These are phyloP conservation scores for Liriodendron chinense DNA, from an alignment of 164 flowering plant species.

Conservation along the genomic window DNA sequence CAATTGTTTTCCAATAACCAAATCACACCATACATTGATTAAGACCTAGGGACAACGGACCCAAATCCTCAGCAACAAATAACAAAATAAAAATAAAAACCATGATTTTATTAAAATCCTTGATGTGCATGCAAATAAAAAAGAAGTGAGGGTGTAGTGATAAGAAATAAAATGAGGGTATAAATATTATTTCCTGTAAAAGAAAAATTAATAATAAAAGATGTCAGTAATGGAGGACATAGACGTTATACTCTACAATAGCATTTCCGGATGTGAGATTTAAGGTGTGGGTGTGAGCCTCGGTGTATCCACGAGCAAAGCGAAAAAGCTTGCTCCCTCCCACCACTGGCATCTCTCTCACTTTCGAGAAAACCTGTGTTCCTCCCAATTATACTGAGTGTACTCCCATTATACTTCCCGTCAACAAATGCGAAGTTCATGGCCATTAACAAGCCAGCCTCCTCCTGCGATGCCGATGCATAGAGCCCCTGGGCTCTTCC, in stretches of 20 bases:
- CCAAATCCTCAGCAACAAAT: too few relatives aligned
- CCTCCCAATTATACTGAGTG: slow-evolving; percentile 14
- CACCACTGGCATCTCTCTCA: slow-evolving; percentile 18
- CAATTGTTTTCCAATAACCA: too few relatives aligned
- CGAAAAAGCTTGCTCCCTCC: slow-evolving; percentile 16
- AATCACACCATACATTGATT: too few relatives aligned
- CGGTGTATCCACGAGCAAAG: slow-evolving; percentile 10
- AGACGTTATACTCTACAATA: slow-evolving; percentile 14
- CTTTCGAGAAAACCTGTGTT: slow-evolving; percentile 10
- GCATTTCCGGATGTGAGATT: slow-evolving; percentile 11
- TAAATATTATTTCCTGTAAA: neutral
- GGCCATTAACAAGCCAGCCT: slow-evolving; percentile 23
- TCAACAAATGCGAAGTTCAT: slow-evolving; percentile 24
- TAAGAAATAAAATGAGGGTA: too few relatives aligned
- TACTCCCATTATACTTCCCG: slow-evolving; percentile 30
- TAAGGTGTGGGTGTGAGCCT: slow-evolving; percentile 7
- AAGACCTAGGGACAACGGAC: too few relatives aligned
- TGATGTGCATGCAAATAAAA: too few relatives aligned
- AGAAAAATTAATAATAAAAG: neutral
- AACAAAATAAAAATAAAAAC: too few relatives aligned
- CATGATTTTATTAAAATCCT: too few relatives aligned
- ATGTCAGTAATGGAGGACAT: slow-evolving; percentile 12
- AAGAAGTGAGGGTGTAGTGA: too few relatives aligned
- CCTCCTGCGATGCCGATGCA: slow-evolving; percentile 18
- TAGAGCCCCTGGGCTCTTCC: slow-evolving; percentile 40